Evolutionary conservation across 768 basidiomycete species (phyloP).

Genomic region (Pisolithus microcarpus): DNA sequence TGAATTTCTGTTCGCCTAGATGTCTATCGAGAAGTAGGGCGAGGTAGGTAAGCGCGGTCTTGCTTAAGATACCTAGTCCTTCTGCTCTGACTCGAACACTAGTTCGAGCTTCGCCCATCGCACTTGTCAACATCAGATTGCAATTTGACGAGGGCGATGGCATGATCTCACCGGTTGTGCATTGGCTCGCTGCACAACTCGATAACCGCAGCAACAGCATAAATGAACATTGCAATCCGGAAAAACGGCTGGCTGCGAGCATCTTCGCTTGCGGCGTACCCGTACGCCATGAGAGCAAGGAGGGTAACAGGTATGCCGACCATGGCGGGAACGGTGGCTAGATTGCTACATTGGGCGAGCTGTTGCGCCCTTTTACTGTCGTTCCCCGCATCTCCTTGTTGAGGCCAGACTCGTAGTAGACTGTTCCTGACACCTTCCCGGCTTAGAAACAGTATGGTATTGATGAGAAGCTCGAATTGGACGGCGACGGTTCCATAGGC

Average conservation of each 20-base stretch:
- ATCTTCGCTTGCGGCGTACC: constrained; percentile 41
- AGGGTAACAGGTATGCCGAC: constrained; percentile 64
- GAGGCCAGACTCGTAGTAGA: constrained; percentile 53
- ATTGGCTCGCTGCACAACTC: constrained; percentile 83
- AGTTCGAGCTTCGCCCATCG: constrained; percentile 62
- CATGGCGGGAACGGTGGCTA: constrained; percentile 58
- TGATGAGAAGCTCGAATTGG: constrained; percentile 87
- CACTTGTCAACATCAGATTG: constrained; percentile 36
- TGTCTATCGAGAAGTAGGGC: constrained; percentile 48
- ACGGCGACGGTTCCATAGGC: constrained; percentile 88
- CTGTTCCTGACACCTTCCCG: constrained; percentile 91
- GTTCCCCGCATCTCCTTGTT: constrained; percentile 5
- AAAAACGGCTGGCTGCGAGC: constrained; percentile 63
- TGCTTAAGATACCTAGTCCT: constrained; percentile 69
- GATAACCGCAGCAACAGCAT: constrained; percentile 64
- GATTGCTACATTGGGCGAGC: constrained; percentile 30
- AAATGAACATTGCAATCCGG: constrained; percentile 51
- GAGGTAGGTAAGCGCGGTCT: constrained; percentile 66
- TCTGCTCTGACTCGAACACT: constrained; percentile 76
- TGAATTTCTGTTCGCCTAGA: constrained; percentile 33
- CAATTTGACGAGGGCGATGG: neutral
- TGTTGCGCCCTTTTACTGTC: neutral
- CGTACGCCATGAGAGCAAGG: constrained; percentile 46
- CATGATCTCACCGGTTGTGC: constrained; percentile 53
- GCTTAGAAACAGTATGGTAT: constrained; percentile 85